Base-by-base conservation (phyloP, 2,329 filamentous ascomycete genomes). In the Davidsoniella eucalypti region DNA sequence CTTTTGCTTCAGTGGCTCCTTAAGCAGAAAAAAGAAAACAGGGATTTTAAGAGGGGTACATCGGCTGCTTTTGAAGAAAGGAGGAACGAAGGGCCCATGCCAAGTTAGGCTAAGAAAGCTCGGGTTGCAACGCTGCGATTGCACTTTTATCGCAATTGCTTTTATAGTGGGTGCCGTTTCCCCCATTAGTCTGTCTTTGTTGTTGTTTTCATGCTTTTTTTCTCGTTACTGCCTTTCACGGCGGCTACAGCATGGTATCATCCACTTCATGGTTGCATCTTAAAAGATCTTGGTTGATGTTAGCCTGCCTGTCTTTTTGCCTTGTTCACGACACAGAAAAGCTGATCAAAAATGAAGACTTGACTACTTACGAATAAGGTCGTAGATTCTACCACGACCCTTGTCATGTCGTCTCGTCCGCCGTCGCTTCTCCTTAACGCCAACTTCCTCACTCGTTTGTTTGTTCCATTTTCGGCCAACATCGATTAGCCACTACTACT, bases 101-200 rank as follows among this genome's bases (percentile, higher is more conserved):
- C 41, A 43, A n/a, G 29, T 44, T 48, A 39, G 44, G 44, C 44
- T 47, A 21, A 47, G 50, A 37, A 23, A 41, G 17, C 16, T 47
- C 50, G 50, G 50, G 50, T 44, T 52, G 50, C 45, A 48, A 49
- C 45, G 29, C 40, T 52, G 21, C 39, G 4, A 42, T 18, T 37
- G 39, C 33, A 39, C 45, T 17, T 50, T 23, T 5, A 23, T 23
- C 2, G 21, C 21, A 23, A 23, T 23, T 23, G 21, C 21, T 23
- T 42, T 25, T 43, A 18, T 46, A 36, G n/a, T 17, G 8, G 8
- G 29, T 46, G n/a, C n/a, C 37, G n/a, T 44, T 44, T 17, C n/a
- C 17, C 21, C 18, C 17, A 12, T 44, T 16, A 21, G 21, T 18
- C 2, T 18, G 45, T 21, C 16, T 38, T 14, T 18, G 18, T 47